Base-by-base conservation (phyloP, 257 asterid genomes). In the Prunella vulgaris region DNA sequence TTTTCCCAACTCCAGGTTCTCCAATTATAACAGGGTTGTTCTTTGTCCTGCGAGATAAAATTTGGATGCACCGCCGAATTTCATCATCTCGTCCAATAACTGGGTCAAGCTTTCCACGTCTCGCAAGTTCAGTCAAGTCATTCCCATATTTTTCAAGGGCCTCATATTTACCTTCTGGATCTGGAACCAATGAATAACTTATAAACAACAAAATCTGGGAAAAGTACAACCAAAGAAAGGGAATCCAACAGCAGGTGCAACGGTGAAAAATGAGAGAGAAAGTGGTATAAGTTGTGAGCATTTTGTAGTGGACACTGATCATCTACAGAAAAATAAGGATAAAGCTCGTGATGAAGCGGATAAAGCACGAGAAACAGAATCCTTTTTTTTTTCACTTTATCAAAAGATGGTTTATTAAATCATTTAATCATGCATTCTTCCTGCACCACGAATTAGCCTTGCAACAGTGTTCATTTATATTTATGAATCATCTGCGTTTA, bases 21-120 rank as follows among this genome's bases (percentile, higher is more conserved):
- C 98, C 98, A 76, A 93, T 88, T 78, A 93, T 90, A 67, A 93
- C 95, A 73, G 98, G 98, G 76, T 93, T 93, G 79, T 93, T 93
- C 83, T 93, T 93, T 25, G 97, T 93, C 78, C 98, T 78, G 62
- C 98, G 95, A 66, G 90, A 81, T 74, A 93, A 84, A 67, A 93
- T 93, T 70, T 93, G 97, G 60, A 93, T 90, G 84, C 98, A 93
- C 53, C 97, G 86, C 44, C 98, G 82, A 71, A 93, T 93, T 79
- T 93, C 98, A 79, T 90, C 97, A 73, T 87, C 98, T n/a, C 98
- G 97, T 32, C 98, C 98, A 56, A 90, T 90, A 76, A 93, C 98
- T 21, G 98, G 98, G 72, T 93, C 98, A 46, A 93, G 95, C 72
- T 93, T 93, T 56, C 98, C 98, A 51, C 97, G 94, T 59, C 93